These are phyloP conservation scores for Blastocystis sp. DNA, from an alignment of 352 stramenopile genomes.

Conservation along the genomic window DNA sequence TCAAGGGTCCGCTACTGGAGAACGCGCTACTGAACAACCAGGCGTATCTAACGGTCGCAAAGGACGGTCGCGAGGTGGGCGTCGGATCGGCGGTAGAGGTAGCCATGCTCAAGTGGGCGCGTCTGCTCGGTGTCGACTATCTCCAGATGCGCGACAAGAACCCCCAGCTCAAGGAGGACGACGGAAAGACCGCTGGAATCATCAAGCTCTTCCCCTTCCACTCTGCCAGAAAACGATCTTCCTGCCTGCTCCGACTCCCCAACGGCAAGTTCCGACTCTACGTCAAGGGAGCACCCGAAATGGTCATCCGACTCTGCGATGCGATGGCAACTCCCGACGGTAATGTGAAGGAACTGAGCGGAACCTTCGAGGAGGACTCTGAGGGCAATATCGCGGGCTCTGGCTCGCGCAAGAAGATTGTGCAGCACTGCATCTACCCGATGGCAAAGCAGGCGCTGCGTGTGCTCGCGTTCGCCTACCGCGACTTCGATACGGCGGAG, in stretches of 20 bases:
- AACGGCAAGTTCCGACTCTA: conserved; percentile 66
- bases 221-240: conserved; percentile 18
- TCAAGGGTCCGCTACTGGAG: background rate
- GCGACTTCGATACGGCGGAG: conserved; percentile 59
- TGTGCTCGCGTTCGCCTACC: conserved; percentile 70
- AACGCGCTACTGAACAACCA: conserved; percentile 40
- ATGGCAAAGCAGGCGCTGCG: conserved; percentile 69
- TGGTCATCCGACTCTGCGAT: conserved; percentile 64
- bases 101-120: background rate
- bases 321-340: background rate
- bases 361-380: conserved; percentile 21
- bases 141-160: background rate
- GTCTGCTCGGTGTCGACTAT: background rate
- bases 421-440: conserved; percentile 67
- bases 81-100: conserved; percentile 23
- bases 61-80: conserved; percentile 1
- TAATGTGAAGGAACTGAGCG: background rate
- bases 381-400: background rate
- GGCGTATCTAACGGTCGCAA: background rate
- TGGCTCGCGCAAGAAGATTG: conserved; percentile 5
- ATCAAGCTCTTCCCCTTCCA: conserved; percentile 35
- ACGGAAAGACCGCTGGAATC: background rate
- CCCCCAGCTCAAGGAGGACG: background rate
- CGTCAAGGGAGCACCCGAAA: conserved; percentile 70
- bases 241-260: background rate